These are phyloP conservation scores for Blastomyces parvus DNA, from an alignment of 2,329 filamentous ascomycete species.

Conservation along the genomic window DNA sequence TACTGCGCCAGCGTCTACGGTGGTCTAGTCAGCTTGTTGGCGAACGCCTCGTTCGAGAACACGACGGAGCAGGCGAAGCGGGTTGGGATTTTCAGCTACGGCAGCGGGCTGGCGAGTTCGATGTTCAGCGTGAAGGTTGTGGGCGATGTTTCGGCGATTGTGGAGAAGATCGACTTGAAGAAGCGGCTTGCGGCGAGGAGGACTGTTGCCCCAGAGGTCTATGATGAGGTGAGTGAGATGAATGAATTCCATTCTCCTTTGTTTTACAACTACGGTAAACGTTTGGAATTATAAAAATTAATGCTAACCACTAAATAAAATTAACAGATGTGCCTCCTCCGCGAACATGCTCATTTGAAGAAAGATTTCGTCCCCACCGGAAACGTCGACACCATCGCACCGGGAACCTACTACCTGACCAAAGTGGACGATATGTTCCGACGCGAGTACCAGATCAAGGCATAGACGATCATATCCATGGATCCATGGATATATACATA, in stretches of 20 bases:
- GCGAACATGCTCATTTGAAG: slow-evolving; percentile 74
- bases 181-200: slow-evolving; percentile 57
- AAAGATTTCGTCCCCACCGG: slow-evolving; percentile 67
- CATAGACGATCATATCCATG: slow-evolving; percentile 6
- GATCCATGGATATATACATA: too few relatives aligned
- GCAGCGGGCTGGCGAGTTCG: slow-evolving; percentile 66
- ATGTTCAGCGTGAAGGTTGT: slow-evolving; percentile 57
- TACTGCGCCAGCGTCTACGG: slow-evolving; percentile 53
- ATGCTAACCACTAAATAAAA: too few relatives aligned
- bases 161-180: slow-evolving; percentile 60
- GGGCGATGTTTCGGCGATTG: slow-evolving; percentile 59
- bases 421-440: slow-evolving; percentile 81
- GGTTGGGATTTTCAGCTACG: slow-evolving; percentile 69
- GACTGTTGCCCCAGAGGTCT: slow-evolving; percentile 59
- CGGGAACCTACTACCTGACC: slow-evolving; percentile 68
- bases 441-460: slow-evolving; percentile 67
- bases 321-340: slow-evolving; percentile 74
- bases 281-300: too few relatives aligned
- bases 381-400: slow-evolving; percentile 53
- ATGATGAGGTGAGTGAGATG: slow-evolving; percentile 54
- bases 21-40: slow-evolving; percentile 51
- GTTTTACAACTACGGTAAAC: background rate
- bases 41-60: slow-evolving; percentile 50
- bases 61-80: slow-evolving; percentile 56
- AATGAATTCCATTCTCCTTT: background rate